These are phyloP conservation scores for Cyclanthera cordifolia DNA, from an alignment of 306 rosid genomes.

Conservation along the genomic window DNA sequence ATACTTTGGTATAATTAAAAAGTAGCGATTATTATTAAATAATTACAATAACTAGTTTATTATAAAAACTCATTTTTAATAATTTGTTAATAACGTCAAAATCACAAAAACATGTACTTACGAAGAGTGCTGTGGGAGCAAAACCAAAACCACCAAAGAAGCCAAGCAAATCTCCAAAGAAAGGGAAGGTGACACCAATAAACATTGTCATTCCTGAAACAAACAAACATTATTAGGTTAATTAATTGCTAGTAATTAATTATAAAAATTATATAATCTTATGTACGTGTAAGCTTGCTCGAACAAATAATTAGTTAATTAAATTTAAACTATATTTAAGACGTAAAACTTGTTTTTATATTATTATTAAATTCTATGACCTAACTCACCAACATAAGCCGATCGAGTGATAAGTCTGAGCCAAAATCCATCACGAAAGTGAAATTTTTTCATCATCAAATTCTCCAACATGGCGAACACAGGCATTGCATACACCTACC, in stretches of 20 bases:
- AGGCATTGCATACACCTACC: conserved; percentile 86
- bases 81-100: background rate
- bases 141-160: conserved; percentile 95
- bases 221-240: background rate
- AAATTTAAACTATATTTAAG: too few relatives aligned
- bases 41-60: too few relatives aligned
- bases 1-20: too few relatives aligned
- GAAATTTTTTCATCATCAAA: conserved; percentile 37
- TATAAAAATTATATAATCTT: too few relatives aligned
- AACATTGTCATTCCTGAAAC: conserved; percentile 63
- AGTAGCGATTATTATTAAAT: too few relatives aligned
- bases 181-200: conserved; percentile 71
- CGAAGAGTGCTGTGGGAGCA: conserved; percentile 79
- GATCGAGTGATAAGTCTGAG: conserved; percentile 73
- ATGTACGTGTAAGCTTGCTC: too few relatives aligned
- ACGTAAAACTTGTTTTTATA: too few relatives aligned
- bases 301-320: too few relatives aligned
- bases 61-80: too few relatives aligned
- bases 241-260: background rate
- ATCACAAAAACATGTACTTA: conserved; percentile 26
- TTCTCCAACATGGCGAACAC: conserved; percentile 67
- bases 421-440: conserved; percentile 50
- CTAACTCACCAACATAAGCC: conserved; percentile 50
- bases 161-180: conserved; percentile 94
- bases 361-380: background rate